A percentile compares a stretch with the other conserved stretches of the same genome.
Evolutionary conservation across 768 basidiomycete species (phyloP).

Genomic region (Calocera viscosa): DNA sequence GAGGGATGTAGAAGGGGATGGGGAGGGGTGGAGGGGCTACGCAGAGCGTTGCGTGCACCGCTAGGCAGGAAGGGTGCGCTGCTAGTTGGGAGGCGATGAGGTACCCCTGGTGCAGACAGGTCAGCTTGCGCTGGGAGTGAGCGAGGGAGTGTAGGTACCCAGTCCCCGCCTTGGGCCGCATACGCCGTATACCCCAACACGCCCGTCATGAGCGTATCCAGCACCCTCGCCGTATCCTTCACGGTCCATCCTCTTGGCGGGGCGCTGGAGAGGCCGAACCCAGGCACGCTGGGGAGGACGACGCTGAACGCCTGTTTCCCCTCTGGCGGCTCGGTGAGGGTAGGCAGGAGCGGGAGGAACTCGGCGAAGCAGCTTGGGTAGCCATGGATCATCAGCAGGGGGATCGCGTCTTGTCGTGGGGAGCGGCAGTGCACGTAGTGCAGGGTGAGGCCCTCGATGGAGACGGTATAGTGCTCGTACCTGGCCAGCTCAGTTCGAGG

Average conservation of each 20-base stretch:
- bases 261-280: constrained; percentile 27
- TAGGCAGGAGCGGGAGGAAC: neutral
- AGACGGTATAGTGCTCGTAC: neutral
- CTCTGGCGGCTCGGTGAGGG: neutral
- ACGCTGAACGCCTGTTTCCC: constrained; percentile 27
- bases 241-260: constrained; percentile 17
- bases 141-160: neutral
- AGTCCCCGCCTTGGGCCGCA: neutral
- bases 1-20: neutral
- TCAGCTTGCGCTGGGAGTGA: neutral
- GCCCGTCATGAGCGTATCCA: too few relatives aligned
- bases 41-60: neutral
- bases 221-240: too few relatives aligned
- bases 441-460: neutral
- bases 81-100: too few relatives aligned
- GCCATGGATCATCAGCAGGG: neutral
- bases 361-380: neutral
- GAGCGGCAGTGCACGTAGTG: neutral
- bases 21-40: neutral
- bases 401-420: neutral
- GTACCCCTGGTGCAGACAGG: neutral
- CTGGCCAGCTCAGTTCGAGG: neutral
- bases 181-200: neutral
- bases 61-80: neutral
- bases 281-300: constrained; percentile 27